A percentile compares a stretch with the other conserved stretches of the same genome.
Conservation (phyloP, 2,329 filamentous ascomycete genomes). For the Penicillium sclerotiorum region DNA sequence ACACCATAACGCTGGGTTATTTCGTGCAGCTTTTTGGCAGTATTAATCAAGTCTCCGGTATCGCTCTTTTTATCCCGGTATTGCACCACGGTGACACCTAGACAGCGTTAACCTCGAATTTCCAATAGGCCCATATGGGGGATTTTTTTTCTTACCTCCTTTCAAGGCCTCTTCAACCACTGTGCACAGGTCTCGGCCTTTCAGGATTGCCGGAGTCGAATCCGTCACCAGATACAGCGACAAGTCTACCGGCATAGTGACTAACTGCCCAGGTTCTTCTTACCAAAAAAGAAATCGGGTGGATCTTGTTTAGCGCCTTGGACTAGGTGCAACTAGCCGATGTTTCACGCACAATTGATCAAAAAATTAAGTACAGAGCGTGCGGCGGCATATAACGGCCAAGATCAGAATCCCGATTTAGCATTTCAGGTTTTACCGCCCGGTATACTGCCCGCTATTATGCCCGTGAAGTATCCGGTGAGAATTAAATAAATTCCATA, state of each 20-base stretch:
- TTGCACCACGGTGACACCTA: conserved; percentile 78
- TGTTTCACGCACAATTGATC: conserved; percentile 7
- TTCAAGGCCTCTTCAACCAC: conserved; percentile 76
- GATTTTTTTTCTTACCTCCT: conserved; percentile 59
- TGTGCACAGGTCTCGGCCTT: conserved; percentile 66
- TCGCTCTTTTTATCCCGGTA: conserved; percentile 86
- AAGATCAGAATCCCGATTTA: too few species aligned
- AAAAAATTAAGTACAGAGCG: too few species aligned
- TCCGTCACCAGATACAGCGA: conserved; percentile 90
- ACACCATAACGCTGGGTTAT: conserved; percentile 69
- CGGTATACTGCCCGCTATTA: too few species aligned
- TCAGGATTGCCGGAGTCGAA: conserved; percentile 82
- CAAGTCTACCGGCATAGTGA: conserved; percentile 64
- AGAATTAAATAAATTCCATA: too few species aligned
- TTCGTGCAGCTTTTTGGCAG: conserved; percentile 69
- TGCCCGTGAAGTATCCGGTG: too few species aligned
- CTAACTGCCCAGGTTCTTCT: not conserved
- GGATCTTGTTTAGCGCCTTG: not conserved
- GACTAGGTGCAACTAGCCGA: not conserved
- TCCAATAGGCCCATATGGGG: not conserved
- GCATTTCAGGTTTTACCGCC: too few species aligned
- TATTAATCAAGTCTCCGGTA: conserved; percentile 70
- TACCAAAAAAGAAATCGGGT: not conserved
- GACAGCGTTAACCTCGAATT: not conserved
- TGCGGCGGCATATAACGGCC: too few species aligned